phyloP scores from a whole-genome alignment of 164 flowering plant genomes.

The Tetracentron sinense region DNA sequence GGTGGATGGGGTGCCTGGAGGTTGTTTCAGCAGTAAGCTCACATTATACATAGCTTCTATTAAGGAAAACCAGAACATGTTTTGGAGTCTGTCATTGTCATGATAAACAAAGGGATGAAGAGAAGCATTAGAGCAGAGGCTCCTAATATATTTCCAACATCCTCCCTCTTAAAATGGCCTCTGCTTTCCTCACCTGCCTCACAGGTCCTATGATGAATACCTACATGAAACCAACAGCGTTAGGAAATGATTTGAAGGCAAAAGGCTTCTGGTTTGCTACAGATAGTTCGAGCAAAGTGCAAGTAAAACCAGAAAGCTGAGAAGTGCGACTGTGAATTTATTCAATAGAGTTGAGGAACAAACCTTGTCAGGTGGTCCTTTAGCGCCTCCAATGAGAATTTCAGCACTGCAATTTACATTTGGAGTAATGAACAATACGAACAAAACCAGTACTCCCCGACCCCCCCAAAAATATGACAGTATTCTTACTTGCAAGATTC shows the following conservation, averaged over 20 bases:
- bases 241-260: neutral
- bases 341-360: constrained; percentile 11
- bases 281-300: neutral
- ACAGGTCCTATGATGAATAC: constrained; percentile 86
- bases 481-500: constrained; percentile 93
- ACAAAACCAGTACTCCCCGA: neutral
- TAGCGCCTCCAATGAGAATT: constrained; percentile 77
- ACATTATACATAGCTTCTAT: neutral
- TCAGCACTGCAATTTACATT: constrained; percentile 67
- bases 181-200: constrained; percentile 83
- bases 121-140: neutral
- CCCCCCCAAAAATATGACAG: neutral
- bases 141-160: constrained; percentile 33
- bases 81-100: neutral
- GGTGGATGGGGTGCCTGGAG: neutral
- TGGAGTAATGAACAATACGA: constrained; percentile 1
- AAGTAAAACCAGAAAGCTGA: neutral
- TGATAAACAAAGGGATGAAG: neutral
- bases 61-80: neutral
- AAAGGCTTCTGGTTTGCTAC: neutral
- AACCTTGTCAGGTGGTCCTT: constrained; percentile 98
- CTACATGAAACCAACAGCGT: constrained; percentile 26
- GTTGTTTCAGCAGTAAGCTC: neutral
- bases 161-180: constrained; percentile 82
- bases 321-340: neutral